These are phyloP conservation scores for Ogataea nonfermentans DNA, from an alignment of 805 yeast species.

Conservation along the genomic window DNA sequence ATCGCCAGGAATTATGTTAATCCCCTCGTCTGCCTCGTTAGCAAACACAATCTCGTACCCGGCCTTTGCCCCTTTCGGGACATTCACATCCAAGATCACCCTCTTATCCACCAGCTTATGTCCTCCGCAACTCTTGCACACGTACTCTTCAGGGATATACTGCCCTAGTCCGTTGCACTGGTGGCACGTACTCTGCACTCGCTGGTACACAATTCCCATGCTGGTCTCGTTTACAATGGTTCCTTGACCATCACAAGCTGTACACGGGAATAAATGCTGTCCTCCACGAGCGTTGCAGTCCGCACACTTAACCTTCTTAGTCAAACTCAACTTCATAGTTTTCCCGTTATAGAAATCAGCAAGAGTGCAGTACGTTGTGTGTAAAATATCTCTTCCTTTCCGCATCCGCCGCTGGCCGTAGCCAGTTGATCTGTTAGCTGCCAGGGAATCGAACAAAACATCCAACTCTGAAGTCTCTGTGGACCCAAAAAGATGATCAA, in stretches of 20 bases:
- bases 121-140: conserved; percentile 45
- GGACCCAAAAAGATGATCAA: conserved; percentile 10
- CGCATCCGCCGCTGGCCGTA: conserved; percentile 13
- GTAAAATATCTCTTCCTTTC: conserved; percentile 56
- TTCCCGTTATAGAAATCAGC: conserved; percentile 61
- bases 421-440: neutral
- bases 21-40: conserved; percentile 67
- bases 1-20: conserved; percentile 62
- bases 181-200: conserved; percentile 44
- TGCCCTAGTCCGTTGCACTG: conserved; percentile 44
- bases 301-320: conserved; percentile 48
- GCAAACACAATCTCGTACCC: conserved; percentile 52
- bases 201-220: conserved; percentile 45
- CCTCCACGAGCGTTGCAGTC: conserved; percentile 57
- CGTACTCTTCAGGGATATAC: conserved; percentile 30
- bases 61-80: conserved; percentile 54
- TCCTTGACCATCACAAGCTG: conserved; percentile 44
- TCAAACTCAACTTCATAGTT: conserved; percentile 50
- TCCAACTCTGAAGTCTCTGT: conserved; percentile 1
- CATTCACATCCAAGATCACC: conserved; percentile 49
- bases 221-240: conserved; percentile 38
- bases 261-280: conserved; percentile 31
- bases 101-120: conserved; percentile 45
- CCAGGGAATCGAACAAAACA: conserved; percentile 1
- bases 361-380: conserved; percentile 50